Percentiles rank a stretch among this genome's conserved stretches.
Conservation (phyloP, 371 early-diverging fungal genomes). For the Rhizopus sp. region DNA sequence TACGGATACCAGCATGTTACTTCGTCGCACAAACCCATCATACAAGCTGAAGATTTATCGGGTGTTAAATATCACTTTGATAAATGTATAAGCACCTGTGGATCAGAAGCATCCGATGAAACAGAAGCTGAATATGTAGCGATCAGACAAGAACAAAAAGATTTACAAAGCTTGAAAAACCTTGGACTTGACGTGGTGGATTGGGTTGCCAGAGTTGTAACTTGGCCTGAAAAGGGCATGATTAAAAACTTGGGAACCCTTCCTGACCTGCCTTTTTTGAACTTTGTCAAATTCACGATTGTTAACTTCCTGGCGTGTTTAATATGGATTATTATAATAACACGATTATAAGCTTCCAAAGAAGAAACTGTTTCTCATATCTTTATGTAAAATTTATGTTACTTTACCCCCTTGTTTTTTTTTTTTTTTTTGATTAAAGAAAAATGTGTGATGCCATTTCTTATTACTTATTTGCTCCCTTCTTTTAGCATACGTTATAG, state of each 20-base stretch:
- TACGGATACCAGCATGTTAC: too few relatives aligned
- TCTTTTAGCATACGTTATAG: conserved; percentile 13
- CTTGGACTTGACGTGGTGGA: conserved; percentile 4
- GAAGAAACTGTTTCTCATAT: conserved; percentile 20
- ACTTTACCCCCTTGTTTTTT: conserved; percentile 4
- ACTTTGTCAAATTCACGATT: conserved; percentile 21
- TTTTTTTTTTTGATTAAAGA: conserved; percentile 11
- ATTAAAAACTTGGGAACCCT: conserved; percentile 10
- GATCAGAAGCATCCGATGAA: conserved; percentile 12
- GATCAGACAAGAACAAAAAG: conserved; percentile 8
- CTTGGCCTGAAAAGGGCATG: conserved; percentile 11
- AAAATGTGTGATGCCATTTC: conserved; percentile 9
- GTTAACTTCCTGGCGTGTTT: conserved; percentile 13
- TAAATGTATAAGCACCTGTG: too few relatives aligned
- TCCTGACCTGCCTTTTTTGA: conserved; percentile 11
- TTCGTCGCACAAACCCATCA: conserved; percentile 19
- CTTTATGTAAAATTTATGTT: conserved; percentile 16
- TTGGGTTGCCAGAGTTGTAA: conserved; percentile 6
- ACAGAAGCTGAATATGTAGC: conserved; percentile 9
- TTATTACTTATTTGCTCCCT: conserved; percentile 10
- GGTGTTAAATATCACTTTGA: conserved; percentile 18
- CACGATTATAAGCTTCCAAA: conserved; percentile 13
- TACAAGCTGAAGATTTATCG: conserved; percentile 21
- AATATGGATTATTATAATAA: too few relatives aligned
- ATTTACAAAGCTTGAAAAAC: conserved; percentile 6